phyloP scores from a whole-genome alignment of 305 asterid genomes.

The Plantago coronopus region DNA sequence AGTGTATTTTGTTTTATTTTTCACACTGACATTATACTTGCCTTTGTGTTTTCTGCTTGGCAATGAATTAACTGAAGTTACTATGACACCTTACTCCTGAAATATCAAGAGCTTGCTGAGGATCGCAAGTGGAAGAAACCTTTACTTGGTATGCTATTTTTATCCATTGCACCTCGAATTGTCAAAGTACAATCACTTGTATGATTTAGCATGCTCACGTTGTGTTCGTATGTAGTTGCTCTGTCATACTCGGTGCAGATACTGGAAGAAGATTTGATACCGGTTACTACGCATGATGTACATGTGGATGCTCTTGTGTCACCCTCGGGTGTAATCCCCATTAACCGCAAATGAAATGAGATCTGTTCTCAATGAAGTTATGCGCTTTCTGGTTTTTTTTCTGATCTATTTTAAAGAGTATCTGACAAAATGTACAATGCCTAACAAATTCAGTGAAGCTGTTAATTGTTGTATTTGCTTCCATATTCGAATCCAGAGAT shows the following conservation, averaged over 20 bases:
- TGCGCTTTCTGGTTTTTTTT: background rate
- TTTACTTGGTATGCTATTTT: slow-evolving; percentile 41
- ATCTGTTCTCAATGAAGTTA: slow-evolving; percentile 17
- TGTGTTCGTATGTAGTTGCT: slow-evolving; percentile 49
- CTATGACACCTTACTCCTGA: slow-evolving; percentile 65
- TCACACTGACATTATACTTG: background rate
- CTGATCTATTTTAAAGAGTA: background rate
- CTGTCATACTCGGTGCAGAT: slow-evolving; percentile 76
- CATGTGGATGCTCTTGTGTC: slow-evolving; percentile 70
- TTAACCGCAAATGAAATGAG: slow-evolving; percentile 46
- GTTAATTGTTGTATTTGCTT: background rate
- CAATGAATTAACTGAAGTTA: slow-evolving; percentile 40
- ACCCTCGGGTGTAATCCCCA: slow-evolving; percentile 69
- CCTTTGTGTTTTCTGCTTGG: slow-evolving; percentile 12
- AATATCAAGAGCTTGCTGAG: slow-evolving; percentile 60
- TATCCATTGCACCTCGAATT: background rate
- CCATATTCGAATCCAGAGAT: background rate
- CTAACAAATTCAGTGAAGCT: background rate
- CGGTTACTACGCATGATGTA: slow-evolving; percentile 68
- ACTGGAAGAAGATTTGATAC: slow-evolving; percentile 72
- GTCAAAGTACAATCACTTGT: background rate
- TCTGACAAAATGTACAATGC: background rate
- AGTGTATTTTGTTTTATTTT: slow-evolving; percentile 1
- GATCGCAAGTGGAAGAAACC: slow-evolving; percentile 78
- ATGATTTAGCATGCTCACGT: background rate